Conservation (phyloP, 1,284 basidiomycete genomes). For the Cutaneotrichosporon cavernicola region DNA sequence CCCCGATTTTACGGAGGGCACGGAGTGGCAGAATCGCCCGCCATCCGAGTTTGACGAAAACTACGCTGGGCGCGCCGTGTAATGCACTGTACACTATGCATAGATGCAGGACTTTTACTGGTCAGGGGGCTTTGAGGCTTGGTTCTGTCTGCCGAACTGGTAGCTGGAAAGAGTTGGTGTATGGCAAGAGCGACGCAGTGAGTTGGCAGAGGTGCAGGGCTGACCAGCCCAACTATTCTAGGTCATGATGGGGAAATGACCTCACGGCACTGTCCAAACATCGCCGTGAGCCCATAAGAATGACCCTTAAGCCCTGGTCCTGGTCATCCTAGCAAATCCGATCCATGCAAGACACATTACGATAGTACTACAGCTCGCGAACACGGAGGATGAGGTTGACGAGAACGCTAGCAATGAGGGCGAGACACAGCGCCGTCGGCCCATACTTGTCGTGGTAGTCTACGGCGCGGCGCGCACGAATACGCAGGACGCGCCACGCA, state of each 20-base stretch:
- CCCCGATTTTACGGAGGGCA: constrained; percentile 7
- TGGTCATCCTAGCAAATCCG: background rate
- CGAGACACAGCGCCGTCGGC: constrained; percentile 70
- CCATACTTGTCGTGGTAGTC: constrained; percentile 83
- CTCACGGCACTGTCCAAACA: too few species aligned
- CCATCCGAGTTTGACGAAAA: constrained; percentile 10
- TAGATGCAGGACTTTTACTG: background rate
- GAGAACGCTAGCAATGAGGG: constrained; percentile 68
- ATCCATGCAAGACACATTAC: constrained; percentile 1
- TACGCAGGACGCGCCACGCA: constrained; percentile 73
- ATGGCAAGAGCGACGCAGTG: too few species aligned
- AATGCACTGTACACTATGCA: constrained; percentile 1
- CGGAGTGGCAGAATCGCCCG: constrained; percentile 5
- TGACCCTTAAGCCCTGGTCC: too few species aligned
- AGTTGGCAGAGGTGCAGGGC: too few species aligned
- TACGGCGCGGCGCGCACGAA: constrained; percentile 71
- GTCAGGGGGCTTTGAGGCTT: too few species aligned
- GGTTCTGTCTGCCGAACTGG: too few species aligned
- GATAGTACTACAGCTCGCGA: constrained; percentile 37
- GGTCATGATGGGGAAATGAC: too few species aligned
- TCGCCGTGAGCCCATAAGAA: too few species aligned
- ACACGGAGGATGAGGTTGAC: constrained; percentile 65
- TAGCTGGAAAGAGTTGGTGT: too few species aligned
- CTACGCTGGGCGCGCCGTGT: constrained; percentile 8
- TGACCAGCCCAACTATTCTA: too few species aligned